Base-by-base conservation (phyloP, 768 basidiomycete genomes). In the Trametes coccinea region DNA sequence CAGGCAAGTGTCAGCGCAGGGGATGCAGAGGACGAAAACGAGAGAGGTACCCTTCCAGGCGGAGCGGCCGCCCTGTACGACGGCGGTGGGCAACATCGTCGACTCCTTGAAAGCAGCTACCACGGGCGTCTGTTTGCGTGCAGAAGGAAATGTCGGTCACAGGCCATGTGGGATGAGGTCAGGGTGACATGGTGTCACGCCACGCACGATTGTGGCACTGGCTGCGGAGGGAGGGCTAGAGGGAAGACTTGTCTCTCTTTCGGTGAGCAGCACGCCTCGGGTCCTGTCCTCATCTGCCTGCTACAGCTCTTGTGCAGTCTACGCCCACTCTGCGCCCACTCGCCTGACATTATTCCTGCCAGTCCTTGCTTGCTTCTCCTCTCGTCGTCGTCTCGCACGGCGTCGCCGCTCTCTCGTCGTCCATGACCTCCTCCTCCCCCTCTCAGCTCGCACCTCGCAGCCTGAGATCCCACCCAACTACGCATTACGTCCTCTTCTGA, bases 31-130 rank as follows among this genome's bases (percentile, higher is more conserved):
- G 5, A 9, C 14, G 41, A 43, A 13, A 47, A 27, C 33, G 54
- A 40, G 40, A 13, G 17, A 60, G 77, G 40, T 55, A 87, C 90
- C 90, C 77, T 92, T 92, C 90, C 90, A 92, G 47, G 89, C 89
- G n/a, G 90, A 91, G 60, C 90, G 84, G 55, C 85, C 87, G 5
- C 84, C 85, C 60, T 82, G 78, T 52, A 88, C 70, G 59, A 81
- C 68, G 53, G 83, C 77, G 39, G 89, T 85, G 50, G 86, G 83
- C 62, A 81, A 82, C 90, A 92, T 92, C 44, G 65, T 60, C 52
- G 34, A 11, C 34, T 5, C 5, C 34, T 37, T 5, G 47, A 56
- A 22, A 63, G 57, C 53, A 22, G 46, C 55, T 47, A 55, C 30
- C 53, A 43, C 34, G 55, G 58, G 55, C 59, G 58, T 41, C 33